phyloP scores from a whole-genome alignment of 306 rosid genomes.

The Citrullus amarus region DNA sequence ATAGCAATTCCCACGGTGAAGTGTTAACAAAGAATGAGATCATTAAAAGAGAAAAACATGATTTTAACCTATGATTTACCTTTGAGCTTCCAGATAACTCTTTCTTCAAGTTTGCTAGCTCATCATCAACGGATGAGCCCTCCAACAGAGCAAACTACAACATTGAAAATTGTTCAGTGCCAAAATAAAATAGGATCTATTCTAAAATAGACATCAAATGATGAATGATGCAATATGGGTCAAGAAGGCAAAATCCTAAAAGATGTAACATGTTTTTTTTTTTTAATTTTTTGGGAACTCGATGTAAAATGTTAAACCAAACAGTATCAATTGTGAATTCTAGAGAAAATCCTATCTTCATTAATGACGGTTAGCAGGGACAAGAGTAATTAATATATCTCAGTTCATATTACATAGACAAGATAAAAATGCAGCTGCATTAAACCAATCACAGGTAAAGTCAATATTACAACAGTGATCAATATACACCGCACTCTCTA shows the following conservation, averaged over 20 bases:
- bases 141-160: constrained; percentile 84
- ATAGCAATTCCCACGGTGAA: not conserved
- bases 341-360: not conserved
- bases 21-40: not conserved
- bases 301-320: not conserved
- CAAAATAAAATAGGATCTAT: not conserved
- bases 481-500: not conserved
- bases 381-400: not conserved
- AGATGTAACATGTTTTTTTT: not conserved
- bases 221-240: not conserved
- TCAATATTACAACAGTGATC: not conserved
- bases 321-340: not conserved
- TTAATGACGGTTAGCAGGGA: no score
- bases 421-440: not conserved
- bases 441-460: not conserved
- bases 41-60: no score
- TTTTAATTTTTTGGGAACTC: no score
- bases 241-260: not conserved
- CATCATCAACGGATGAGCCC: constrained; percentile 71
- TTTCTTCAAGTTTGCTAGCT: constrained; percentile 33
- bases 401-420: not conserved
- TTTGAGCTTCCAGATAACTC: constrained; percentile 58
- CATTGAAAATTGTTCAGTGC: not conserved
- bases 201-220: not conserved
- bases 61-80: constrained; percentile 23